Conservation (phyloP, 805 yeast genomes). For the Crinitomyces ghanaensis region DNA sequence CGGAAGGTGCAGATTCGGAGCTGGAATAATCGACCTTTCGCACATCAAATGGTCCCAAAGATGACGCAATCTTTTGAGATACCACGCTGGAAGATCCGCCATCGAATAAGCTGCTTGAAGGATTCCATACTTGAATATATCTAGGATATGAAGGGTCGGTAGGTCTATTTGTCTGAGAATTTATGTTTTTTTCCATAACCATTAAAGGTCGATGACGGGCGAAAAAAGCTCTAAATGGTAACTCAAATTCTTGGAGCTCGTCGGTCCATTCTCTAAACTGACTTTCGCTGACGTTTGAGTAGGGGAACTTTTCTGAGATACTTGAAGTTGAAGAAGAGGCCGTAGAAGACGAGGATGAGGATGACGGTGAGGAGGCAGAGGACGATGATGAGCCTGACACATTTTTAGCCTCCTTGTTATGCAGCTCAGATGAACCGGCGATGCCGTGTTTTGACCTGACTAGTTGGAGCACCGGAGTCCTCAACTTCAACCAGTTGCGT, state of each 20-base stretch:
- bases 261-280: conserved; percentile 11
- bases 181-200: conserved; percentile 21
- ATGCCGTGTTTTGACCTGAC: too few species aligned
- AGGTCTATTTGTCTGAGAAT: conserved; percentile 4
- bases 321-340: too few species aligned
- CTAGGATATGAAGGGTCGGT: too few species aligned
- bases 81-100: background rate
- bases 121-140: conserved; percentile 7
- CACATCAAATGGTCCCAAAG: conserved; percentile 9
- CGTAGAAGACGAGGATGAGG: too few species aligned
- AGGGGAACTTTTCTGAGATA: too few species aligned
- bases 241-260: conserved; percentile 11
- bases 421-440: too few species aligned
- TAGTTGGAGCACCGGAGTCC: too few species aligned
- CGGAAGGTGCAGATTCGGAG: background rate
- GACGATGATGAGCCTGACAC: too few species aligned
- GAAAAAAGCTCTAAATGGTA: conserved; percentile 30
- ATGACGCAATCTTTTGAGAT: conserved; percentile 3
- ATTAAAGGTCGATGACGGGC: conserved; percentile 38
- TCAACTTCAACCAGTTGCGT: too few species aligned
- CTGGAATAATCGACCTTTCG: background rate
- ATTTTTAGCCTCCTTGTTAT: too few species aligned
- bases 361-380: too few species aligned
- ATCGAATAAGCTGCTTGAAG: conserved; percentile 4
- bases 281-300: conserved; percentile 8